phyloP scores from a whole-genome alignment of 2,329 filamentous ascomycete genomes.

The Alternaria sp. region DNA sequence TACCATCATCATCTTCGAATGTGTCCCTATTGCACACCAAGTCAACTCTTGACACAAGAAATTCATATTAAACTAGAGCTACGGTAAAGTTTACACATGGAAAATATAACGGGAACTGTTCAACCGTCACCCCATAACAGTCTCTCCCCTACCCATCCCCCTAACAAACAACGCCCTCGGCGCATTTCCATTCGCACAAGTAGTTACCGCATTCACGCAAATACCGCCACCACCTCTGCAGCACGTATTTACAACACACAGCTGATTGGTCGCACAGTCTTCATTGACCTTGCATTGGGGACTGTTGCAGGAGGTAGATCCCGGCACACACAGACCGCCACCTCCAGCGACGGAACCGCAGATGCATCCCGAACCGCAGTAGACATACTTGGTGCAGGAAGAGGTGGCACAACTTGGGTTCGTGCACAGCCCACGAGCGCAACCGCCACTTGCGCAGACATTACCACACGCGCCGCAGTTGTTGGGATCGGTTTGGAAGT shows the following conservation, averaged over 20 bases:
- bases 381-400: neutral
- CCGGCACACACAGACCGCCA: neutral
- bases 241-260: neutral
- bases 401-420: neutral
- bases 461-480: conserved; percentile 3
- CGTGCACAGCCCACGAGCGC: neutral
- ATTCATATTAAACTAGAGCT: neutral
- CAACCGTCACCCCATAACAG: neutral
- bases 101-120: neutral
- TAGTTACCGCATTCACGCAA: neutral
- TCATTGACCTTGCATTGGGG: neutral
- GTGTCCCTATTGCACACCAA: neutral
- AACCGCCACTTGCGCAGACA: neutral
- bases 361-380: neutral
- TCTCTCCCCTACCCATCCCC: neutral
- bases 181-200: neutral
- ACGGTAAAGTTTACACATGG: neutral
- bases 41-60: neutral
- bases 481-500: neutral
- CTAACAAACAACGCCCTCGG: neutral
- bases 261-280: neutral
- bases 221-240: neutral
- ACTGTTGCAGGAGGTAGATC: neutral
- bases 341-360: neutral
- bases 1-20: neutral